Evolutionary conservation across 2,329 filamentous ascomycete species (phyloP).

Genomic region (Talaromyces islandicus): DNA sequence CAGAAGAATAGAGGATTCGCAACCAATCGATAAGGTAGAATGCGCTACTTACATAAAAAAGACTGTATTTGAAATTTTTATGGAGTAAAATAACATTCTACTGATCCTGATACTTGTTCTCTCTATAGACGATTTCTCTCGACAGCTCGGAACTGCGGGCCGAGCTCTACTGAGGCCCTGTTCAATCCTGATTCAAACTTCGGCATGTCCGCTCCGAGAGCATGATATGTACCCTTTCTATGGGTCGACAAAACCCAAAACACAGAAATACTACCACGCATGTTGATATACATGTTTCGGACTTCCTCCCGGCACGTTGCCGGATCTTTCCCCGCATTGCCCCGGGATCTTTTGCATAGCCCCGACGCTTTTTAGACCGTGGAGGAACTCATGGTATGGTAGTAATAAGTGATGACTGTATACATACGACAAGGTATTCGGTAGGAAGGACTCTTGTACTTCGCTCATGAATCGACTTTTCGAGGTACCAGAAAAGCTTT

Average conservation of each 20-base stretch:
- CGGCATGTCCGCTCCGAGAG: background rate
- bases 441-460: background rate
- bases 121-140: too few relatives aligned
- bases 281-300: background rate
- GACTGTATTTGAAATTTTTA: too few relatives aligned
- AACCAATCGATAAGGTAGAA: too few relatives aligned
- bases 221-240: background rate
- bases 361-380: background rate
- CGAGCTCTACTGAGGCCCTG: background rate
- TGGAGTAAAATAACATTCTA: too few relatives aligned
- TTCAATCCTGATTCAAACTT: background rate
- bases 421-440: background rate
- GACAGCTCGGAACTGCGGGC: background rate
- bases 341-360: background rate
- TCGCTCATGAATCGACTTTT: background rate
- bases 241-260: background rate
- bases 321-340: background rate
- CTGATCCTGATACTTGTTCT: too few relatives aligned
- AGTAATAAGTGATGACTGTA: background rate
- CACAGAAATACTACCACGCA: too few relatives aligned
- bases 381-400: background rate
- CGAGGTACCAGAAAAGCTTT: background rate
- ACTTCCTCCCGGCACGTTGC: background rate
- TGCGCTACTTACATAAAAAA: too few relatives aligned
- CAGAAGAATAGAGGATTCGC: too few relatives aligned